Conservation (phyloP, 305 asterid species). For the Nicotiana rustica region DNA sequence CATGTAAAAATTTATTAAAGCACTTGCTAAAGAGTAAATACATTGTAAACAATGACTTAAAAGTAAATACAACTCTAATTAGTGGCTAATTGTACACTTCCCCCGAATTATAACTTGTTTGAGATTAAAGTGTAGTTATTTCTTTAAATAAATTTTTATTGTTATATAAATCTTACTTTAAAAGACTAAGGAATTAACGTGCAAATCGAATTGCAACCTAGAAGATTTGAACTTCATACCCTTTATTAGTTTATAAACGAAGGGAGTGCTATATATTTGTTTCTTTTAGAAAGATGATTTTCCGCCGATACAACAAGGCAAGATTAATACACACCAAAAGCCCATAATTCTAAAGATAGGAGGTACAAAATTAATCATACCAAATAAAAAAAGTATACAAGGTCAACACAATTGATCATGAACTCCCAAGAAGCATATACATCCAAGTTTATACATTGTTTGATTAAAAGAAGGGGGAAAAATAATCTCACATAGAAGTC, state of each 20-base stretch:
- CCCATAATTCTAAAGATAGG: not conserved
- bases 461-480: too few relatives aligned
- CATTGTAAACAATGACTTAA: too few relatives aligned
- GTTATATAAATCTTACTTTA: not conserved
- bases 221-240: not conserved
- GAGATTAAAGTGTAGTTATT: too few relatives aligned
- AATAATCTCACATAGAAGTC: too few relatives aligned
- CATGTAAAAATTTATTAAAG: too few relatives aligned
- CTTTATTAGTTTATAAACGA: not conserved
- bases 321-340: not conserved
- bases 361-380: not conserved
- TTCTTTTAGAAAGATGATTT: not conserved
- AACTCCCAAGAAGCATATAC: not conserved
- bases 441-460: not conserved
- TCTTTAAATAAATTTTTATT: too few relatives aligned
- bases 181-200: not conserved
- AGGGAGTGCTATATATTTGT: not conserved
- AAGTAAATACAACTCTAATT: too few relatives aligned
- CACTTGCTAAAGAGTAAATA: too few relatives aligned
- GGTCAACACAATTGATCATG: not conserved
- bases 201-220: not conserved
- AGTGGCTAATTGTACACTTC: too few relatives aligned
- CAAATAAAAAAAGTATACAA: not conserved
- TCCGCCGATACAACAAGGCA: not conserved
- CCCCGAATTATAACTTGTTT: too few relatives aligned